Percentiles rank a stretch among this genome's conserved stretches.
Conservation (phyloP, 2,329 filamentous ascomycete genomes). For the Curvularia eragrostidis region DNA sequence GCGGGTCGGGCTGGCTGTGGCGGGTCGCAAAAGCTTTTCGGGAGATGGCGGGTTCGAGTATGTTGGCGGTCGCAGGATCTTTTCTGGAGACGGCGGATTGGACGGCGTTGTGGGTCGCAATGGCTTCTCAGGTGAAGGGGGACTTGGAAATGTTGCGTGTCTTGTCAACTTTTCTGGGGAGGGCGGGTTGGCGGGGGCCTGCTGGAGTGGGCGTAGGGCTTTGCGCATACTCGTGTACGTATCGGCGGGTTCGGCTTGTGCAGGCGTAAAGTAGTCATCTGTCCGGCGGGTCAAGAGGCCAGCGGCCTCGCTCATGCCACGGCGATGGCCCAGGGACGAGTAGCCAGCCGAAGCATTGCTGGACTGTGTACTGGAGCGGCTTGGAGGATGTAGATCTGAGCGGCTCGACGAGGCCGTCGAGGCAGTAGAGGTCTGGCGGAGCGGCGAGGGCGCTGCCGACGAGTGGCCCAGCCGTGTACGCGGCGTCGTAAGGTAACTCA, state of each 20-base stretch:
- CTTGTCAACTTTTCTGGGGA: slow-evolving; percentile 8
- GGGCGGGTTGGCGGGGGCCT: slow-evolving; percentile 39
- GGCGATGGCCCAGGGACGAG: slow-evolving; percentile 65
- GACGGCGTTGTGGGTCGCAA: slow-evolving; percentile 7
- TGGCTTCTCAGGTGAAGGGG: slow-evolving; percentile 13
- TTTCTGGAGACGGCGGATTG: slow-evolving; percentile 26
- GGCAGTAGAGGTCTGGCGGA: slow-evolving; percentile 71
- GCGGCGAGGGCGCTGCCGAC: slow-evolving; percentile 53
- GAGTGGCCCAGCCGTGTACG: slow-evolving; percentile 51
- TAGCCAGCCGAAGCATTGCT: slow-evolving; percentile 71
- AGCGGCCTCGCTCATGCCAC: slow-evolving; percentile 76
- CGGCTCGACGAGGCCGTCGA: slow-evolving; percentile 75
- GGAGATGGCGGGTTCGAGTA: slow-evolving; percentile 16
- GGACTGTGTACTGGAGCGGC: slow-evolving; percentile 72
- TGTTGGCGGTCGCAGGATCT: slow-evolving; percentile 26
- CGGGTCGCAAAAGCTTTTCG: slow-evolving; percentile 35
- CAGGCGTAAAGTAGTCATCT: slow-evolving; percentile 54
- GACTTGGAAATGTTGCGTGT: slow-evolving; percentile 28
- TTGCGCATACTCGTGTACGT: slow-evolving; percentile 76
- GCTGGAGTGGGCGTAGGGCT: slow-evolving; percentile 67
- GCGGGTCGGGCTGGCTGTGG: slow-evolving; percentile 24
- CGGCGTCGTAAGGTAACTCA: slow-evolving; percentile 48
- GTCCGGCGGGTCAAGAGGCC: slow-evolving; percentile 60
- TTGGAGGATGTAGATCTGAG: slow-evolving; percentile 64
- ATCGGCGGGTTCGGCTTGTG: slow-evolving; percentile 62